phyloP scores from a whole-genome alignment of 1,284 basidiomycete genomes.

The Ceratobasidium sp. region DNA sequence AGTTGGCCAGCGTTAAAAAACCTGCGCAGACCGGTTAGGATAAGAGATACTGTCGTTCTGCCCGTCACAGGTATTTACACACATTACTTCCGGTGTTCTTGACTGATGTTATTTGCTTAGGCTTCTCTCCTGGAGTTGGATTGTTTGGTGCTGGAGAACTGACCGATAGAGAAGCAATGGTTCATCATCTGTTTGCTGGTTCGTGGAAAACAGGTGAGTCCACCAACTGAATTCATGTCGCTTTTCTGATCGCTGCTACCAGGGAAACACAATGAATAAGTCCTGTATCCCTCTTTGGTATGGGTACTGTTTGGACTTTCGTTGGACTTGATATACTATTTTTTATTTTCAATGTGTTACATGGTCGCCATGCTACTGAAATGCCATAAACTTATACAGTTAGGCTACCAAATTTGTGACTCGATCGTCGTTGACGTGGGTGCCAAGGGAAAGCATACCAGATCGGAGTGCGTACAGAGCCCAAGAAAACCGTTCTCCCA shows the following conservation, averaged over 20 bases:
- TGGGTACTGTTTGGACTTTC: neutral
- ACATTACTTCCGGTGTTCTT: neutral
- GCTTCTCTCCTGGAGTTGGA: constrained; percentile 42
- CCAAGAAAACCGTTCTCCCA: too few species aligned
- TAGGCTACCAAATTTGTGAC: neutral
- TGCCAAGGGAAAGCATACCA: neutral
- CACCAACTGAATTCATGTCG: neutral
- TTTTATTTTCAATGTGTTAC: neutral
- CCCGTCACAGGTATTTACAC: constrained; percentile 45
- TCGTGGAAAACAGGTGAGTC: constrained; percentile 36
- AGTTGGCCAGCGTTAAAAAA: constrained; percentile 50
- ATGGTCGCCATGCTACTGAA: neutral
- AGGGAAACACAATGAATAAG: neutral
- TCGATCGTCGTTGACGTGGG: neutral
- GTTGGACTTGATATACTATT: neutral
- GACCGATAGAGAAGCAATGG: constrained; percentile 42
- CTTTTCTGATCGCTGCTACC: neutral
- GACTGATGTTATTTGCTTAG: constrained; percentile 22
- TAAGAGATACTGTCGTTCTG: constrained; percentile 51
- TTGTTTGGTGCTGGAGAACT: constrained; percentile 40
- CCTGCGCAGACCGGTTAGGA: constrained; percentile 48
- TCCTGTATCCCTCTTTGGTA: too few species aligned
- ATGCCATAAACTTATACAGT: too few species aligned
- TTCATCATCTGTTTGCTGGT: constrained; percentile 40
- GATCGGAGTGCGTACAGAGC: too few species aligned